Percentiles rank a stretch among this genome's conserved stretches.
Conservation (phyloP, 2,329 filamentous ascomycete genomes). For the Parasarocladium wereldwijsianum region DNA sequence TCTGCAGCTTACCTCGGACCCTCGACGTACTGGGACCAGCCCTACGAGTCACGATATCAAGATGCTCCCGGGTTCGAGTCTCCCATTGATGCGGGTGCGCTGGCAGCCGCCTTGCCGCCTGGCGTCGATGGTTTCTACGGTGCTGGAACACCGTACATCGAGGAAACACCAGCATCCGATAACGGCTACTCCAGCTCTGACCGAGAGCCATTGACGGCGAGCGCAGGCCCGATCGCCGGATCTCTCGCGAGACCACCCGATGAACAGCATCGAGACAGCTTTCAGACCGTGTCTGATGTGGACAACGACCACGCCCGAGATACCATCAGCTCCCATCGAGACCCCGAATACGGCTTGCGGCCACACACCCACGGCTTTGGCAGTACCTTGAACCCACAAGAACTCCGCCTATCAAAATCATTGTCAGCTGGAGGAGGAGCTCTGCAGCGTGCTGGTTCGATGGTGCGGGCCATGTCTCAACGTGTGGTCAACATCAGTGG, state of each 20-base stretch:
- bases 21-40: slow-evolving; percentile 38
- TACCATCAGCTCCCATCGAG: slow-evolving; percentile 36
- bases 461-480: slow-evolving; percentile 80
- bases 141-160: slow-evolving; percentile 16
- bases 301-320: slow-evolving; percentile 39
- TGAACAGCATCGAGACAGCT: slow-evolving; percentile 34
- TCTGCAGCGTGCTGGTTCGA: slow-evolving; percentile 55
- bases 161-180: slow-evolving; percentile 17
- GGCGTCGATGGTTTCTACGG: slow-evolving; percentile 16
- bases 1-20: slow-evolving; percentile 24
- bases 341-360: slow-evolving; percentile 42
- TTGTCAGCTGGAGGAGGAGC: slow-evolving; percentile 44
- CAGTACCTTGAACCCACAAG: slow-evolving; percentile 35
- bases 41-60: slow-evolving; percentile 23
- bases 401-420: slow-evolving; percentile 36
- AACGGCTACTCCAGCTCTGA: slow-evolving; percentile 46
- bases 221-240: slow-evolving; percentile 39
- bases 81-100: slow-evolving; percentile 35
- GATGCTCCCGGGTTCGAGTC: slow-evolving; percentile 25
- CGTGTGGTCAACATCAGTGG: slow-evolving; percentile 96
- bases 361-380: slow-evolving; percentile 41
- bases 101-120: slow-evolving; percentile 41
- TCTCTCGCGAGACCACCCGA: slow-evolving; percentile 26
- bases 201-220: slow-evolving; percentile 39
- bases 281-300: slow-evolving; percentile 39